Conservation (phyloP, 1,284 basidiomycete species). For the Coniophora puteana region DNA sequence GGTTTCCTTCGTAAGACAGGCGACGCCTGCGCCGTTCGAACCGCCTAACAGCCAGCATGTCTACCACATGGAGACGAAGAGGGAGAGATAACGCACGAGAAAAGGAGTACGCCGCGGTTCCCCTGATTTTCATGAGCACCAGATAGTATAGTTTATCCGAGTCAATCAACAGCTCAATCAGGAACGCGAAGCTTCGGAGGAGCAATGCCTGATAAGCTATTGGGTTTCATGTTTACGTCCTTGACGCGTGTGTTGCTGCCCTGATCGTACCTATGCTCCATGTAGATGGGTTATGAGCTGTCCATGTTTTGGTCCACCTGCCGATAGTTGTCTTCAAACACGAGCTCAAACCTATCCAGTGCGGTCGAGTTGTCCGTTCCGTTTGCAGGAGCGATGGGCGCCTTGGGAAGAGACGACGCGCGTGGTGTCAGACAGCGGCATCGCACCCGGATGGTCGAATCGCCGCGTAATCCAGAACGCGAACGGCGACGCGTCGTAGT, state of each 20-base stretch:
- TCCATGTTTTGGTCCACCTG: slow-evolving; percentile 64
- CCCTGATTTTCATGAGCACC: too few relatives aligned
- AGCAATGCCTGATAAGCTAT: too few relatives aligned
- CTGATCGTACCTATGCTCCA: slow-evolving; percentile 59
- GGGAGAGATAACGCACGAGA: too few relatives aligned
- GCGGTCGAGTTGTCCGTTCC: slow-evolving; percentile 44
- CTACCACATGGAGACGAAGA: too few relatives aligned
- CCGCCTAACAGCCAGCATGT: too few relatives aligned
- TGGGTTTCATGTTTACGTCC: too few relatives aligned
- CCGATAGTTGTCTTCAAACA: slow-evolving; percentile 77
- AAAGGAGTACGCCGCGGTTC: too few relatives aligned
- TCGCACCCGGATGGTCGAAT: slow-evolving; percentile 48
- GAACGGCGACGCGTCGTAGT: slow-evolving; percentile 63
- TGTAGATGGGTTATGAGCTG: slow-evolving; percentile 66
- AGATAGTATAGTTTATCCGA: too few relatives aligned
- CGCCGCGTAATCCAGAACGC: slow-evolving; percentile 77
- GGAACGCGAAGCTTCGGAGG: too few relatives aligned
- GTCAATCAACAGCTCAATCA: too few relatives aligned
- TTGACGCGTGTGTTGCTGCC: too few relatives aligned
- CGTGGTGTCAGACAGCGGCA: slow-evolving; percentile 77
- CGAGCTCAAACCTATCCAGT: slow-evolving; percentile 56
- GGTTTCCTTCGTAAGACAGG: slow-evolving; percentile 72
- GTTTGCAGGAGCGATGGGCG: slow-evolving; percentile 49
- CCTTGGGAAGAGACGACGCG: slow-evolving; percentile 46
- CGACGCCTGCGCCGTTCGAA: too few relatives aligned